Conservation (phyloP, 2,329 filamentous ascomycete genomes). For the Myriosclerotinia scirpicola region DNA sequence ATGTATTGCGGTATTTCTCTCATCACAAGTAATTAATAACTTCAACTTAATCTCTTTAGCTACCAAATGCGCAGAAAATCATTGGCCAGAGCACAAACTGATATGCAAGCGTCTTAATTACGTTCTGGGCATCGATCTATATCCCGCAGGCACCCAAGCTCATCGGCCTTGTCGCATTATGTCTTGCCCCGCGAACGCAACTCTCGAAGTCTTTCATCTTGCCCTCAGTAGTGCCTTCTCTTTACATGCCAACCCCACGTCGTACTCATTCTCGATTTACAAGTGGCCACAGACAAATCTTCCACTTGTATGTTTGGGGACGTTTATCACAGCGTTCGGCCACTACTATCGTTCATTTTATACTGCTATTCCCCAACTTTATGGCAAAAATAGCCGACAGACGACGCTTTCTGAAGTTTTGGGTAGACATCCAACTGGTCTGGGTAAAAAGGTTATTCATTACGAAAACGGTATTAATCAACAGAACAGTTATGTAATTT, state of each 20-base stretch:
- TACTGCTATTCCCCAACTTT: neutral
- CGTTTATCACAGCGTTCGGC: no score
- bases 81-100: neutral
- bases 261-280: neutral
- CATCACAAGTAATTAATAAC: no score
- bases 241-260: no score
- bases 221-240: neutral
- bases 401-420: neutral
- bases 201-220: neutral
- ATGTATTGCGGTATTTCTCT: neutral
- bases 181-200: neutral
- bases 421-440: neutral
- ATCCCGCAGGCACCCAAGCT: neutral
- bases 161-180: neutral
- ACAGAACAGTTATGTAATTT: neutral
- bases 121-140: neutral
- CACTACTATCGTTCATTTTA: neutral
- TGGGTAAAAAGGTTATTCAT: neutral
- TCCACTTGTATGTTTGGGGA: neutral
- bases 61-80: neutral
- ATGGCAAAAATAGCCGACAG: neutral
- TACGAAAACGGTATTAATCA: neutral
- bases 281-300: neutral
- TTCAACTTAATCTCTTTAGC: neutral
- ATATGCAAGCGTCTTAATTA: neutral